Conservation (phyloP, 768 basidiomycete species). For the Lactifluus hygrophoroides region DNA sequence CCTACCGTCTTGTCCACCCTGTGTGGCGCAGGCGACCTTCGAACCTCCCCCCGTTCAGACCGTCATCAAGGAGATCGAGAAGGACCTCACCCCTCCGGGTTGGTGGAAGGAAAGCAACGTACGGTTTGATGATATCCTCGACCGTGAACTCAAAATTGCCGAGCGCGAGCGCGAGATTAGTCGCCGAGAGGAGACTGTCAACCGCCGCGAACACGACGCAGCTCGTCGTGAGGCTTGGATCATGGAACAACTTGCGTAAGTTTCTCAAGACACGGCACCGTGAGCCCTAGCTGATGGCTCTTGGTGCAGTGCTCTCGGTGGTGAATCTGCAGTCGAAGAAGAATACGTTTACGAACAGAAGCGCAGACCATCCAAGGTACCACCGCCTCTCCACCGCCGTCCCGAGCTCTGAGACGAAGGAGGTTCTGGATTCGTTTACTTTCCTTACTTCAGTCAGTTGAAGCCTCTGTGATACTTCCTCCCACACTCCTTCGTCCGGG, state of each 20-base stretch:
- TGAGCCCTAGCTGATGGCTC: conserved; percentile 1
- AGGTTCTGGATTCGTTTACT: conserved; percentile 37
- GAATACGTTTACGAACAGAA: conserved; percentile 77
- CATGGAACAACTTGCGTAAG: conserved; percentile 87
- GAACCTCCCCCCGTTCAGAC: conserved; percentile 54
- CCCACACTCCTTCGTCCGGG: conserved; percentile 79
- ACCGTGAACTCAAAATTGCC: conserved; percentile 77
- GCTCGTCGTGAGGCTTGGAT: conserved; percentile 84
- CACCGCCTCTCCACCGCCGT: conserved; percentile 75
- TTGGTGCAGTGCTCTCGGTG: conserved; percentile 52
- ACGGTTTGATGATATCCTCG: conserved; percentile 73
- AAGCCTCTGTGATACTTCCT: conserved; percentile 63
- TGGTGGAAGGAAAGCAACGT: conserved; percentile 62
- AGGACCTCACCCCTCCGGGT: conserved; percentile 68
- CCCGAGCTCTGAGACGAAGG: conserved; percentile 95
- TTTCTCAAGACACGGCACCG: conserved; percentile 6
- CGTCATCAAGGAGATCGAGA: conserved; percentile 82
- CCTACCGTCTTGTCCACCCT: conserved; percentile 42
- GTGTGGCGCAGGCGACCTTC: conserved; percentile 51
- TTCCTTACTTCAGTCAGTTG: conserved; percentile 38
- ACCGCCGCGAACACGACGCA: conserved; percentile 80
- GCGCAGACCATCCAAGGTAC: conserved; percentile 81
- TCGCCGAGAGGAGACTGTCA: conserved; percentile 76
- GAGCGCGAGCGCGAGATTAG: conserved; percentile 83
- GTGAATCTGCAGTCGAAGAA: conserved; percentile 65